These are phyloP conservation scores for Arxiozyma heterogenica DNA, from an alignment of 1,139 yeast species.

Conservation along the genomic window DNA sequence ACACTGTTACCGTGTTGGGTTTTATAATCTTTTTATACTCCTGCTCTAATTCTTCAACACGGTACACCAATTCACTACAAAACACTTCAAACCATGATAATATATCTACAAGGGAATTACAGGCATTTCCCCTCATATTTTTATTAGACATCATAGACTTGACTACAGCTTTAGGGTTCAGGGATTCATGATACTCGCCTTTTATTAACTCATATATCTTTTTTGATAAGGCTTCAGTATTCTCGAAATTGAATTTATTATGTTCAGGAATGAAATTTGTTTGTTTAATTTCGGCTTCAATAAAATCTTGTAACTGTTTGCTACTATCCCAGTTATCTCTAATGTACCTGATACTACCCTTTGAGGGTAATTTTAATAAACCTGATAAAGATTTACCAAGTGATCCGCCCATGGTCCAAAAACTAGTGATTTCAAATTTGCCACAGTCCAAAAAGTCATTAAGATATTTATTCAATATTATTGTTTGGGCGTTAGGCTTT, in stretches of 20 bases:
- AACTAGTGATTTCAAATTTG: constrained; percentile 57
- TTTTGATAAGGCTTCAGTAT: constrained; percentile 35
- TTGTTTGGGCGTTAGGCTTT: constrained; percentile 83
- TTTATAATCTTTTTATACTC: constrained; percentile 41
- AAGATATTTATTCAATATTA: constrained; percentile 45
- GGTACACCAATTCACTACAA: constrained; percentile 64
- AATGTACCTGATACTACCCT: constrained; percentile 39
- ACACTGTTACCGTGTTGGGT: constrained; percentile 46
- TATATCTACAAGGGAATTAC: constrained; percentile 49
- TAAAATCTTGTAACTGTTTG: constrained; percentile 29
- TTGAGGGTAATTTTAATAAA: constrained; percentile 38
- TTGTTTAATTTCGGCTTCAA: constrained; percentile 23
- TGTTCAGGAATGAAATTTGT: constrained; percentile 3
- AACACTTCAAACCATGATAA: constrained; percentile 75
- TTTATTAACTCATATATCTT: constrained; percentile 52
- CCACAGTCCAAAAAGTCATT: constrained; percentile 43
- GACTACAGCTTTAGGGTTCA: constrained; percentile 51
- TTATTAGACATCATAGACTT: constrained; percentile 88
- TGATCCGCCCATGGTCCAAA: constrained; percentile 90
- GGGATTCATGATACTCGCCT: constrained; percentile 48
- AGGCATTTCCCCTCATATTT: constrained; percentile 55
- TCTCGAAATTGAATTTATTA: constrained; percentile 23
- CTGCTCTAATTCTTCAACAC: constrained; percentile 69
- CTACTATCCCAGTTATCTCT: constrained; percentile 36
- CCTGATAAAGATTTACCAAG: constrained; percentile 54